Conservation (phyloP, 805 yeast genomes). For the Candida wancherniae region DNA sequence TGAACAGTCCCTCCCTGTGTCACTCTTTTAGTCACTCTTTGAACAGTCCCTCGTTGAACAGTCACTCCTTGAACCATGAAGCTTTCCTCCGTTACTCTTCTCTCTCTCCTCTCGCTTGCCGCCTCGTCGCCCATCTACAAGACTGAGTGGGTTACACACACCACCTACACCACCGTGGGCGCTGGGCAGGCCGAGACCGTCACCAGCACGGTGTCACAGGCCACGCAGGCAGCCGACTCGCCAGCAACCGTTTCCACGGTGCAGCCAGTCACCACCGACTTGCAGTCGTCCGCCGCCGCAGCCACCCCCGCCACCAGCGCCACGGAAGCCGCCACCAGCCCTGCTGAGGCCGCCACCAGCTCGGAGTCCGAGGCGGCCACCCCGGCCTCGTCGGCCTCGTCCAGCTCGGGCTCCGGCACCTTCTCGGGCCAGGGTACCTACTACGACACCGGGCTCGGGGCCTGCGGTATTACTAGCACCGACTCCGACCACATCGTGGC, state of each 20-base stretch:
- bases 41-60: no score
- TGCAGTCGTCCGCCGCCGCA: slow-evolving; percentile 1
- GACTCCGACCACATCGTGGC: slow-evolving; percentile 53
- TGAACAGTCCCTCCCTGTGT: no score
- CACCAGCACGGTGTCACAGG: no score
- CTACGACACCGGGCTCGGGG: slow-evolving; percentile 45
- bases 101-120: slow-evolving; percentile 7
- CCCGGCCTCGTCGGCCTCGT: slow-evolving; percentile 2
- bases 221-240: no score
- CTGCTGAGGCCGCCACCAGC: not conserved
- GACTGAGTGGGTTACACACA: slow-evolving; percentile 13
- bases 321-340: not conserved
- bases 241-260: slow-evolving; percentile 2
- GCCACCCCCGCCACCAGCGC: not conserved
- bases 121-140: slow-evolving; percentile 12
- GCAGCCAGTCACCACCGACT: not conserved
- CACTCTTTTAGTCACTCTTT: no score
- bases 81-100: slow-evolving; percentile 8
- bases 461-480: slow-evolving; percentile 48
- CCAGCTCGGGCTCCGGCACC: slow-evolving; percentile 14
- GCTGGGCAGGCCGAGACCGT: slow-evolving; percentile 6
- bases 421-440: slow-evolving; percentile 47
- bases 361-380: not conserved
- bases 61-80: slow-evolving; percentile 11
- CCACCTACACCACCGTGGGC: slow-evolving; percentile 10